A percentile compares a stretch with the other conserved stretches of the same genome.
These are phyloP conservation scores for Aspergillus neotritici DNA, from an alignment of 2,329 filamentous ascomycete species.

Conservation along the genomic window DNA sequence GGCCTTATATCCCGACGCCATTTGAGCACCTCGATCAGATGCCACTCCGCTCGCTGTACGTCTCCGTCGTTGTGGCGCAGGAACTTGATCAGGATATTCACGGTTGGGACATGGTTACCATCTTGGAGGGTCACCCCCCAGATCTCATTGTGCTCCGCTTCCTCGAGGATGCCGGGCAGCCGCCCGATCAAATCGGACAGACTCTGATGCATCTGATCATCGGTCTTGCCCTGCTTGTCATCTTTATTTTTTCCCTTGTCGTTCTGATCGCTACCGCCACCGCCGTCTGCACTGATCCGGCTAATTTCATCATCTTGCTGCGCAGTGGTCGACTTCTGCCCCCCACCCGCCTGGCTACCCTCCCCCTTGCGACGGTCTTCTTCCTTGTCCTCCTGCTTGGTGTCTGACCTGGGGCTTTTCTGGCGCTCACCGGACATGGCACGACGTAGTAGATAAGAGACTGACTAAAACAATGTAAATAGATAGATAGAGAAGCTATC, in stretches of 20 bases:
- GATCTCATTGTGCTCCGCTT: slow-evolving; percentile 66
- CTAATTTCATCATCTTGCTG: no score
- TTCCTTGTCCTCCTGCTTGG: no score
- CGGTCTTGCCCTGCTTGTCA: slow-evolving; percentile 10
- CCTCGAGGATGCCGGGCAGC: slow-evolving; percentile 54
- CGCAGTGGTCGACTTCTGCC: no score
- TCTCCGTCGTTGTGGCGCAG: slow-evolving; percentile 82
- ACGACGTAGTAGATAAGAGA: not conserved
- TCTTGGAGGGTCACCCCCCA: slow-evolving; percentile 69
- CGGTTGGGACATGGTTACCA: slow-evolving; percentile 61
- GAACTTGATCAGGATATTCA: slow-evolving; percentile 87
- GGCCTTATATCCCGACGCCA: slow-evolving; percentile 79
- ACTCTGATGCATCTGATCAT: no score
- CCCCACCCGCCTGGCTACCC: slow-evolving; percentile 1
- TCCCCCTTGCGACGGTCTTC: not conserved
- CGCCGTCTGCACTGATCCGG: slow-evolving; percentile 1
- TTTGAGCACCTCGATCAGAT: slow-evolving; percentile 70
- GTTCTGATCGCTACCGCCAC: slow-evolving; percentile 10
- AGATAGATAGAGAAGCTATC: not conserved
- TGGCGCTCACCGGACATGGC: slow-evolving; percentile 4
- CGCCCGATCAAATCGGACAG: slow-evolving; percentile 55
- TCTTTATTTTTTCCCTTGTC: slow-evolving; percentile 26
- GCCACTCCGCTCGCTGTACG: slow-evolving; percentile 65
- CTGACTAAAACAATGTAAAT: not conserved
- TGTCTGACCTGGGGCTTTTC: slow-evolving; percentile 1